These are phyloP conservation scores for Leccinum truebloodii DNA, from an alignment of 768 basidiomycete species.

Conservation along the genomic window DNA sequence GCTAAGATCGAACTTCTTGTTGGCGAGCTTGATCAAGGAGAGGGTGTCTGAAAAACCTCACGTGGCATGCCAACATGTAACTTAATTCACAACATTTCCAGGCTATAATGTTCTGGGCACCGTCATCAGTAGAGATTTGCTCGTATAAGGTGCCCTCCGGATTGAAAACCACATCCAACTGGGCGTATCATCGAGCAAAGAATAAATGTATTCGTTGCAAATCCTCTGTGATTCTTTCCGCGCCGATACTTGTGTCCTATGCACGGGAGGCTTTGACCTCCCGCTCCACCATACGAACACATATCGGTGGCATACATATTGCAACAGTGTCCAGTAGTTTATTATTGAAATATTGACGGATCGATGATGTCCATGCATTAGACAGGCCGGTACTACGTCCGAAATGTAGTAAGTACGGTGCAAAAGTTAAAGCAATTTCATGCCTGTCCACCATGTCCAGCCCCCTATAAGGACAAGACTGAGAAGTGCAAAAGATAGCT, in stretches of 20 bases:
- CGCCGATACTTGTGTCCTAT: conserved; percentile 1
- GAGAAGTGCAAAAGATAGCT: conserved; percentile 59
- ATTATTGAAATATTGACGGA: background rate
- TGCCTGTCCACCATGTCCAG: conserved; percentile 64
- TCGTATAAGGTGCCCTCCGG: conserved; percentile 78
- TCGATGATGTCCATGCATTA: conserved; percentile 1
- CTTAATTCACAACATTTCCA: background rate
- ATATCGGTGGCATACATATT: conserved; percentile 14
- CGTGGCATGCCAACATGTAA: background rate
- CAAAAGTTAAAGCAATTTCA: conserved; percentile 40
- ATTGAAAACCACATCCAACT: conserved; percentile 55
- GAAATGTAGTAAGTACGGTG: background rate
- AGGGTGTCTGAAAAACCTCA: conserved; percentile 41
- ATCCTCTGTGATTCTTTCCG: background rate
- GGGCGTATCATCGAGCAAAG: conserved; percentile 82
- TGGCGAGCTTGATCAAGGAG: conserved; percentile 64
- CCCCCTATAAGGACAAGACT: conserved; percentile 52
- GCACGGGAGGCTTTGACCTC: background rate
- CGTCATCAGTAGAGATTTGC: conserved; percentile 37
- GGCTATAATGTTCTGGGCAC: background rate
- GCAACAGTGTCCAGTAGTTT: background rate
- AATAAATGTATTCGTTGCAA: conserved; percentile 30
- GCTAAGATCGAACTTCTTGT: conserved; percentile 64
- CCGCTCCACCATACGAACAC: conserved; percentile 2
- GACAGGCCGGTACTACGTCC: background rate